phyloP scores from a whole-genome alignment of 768 basidiomycete species.

The Cyathus striatus region DNA sequence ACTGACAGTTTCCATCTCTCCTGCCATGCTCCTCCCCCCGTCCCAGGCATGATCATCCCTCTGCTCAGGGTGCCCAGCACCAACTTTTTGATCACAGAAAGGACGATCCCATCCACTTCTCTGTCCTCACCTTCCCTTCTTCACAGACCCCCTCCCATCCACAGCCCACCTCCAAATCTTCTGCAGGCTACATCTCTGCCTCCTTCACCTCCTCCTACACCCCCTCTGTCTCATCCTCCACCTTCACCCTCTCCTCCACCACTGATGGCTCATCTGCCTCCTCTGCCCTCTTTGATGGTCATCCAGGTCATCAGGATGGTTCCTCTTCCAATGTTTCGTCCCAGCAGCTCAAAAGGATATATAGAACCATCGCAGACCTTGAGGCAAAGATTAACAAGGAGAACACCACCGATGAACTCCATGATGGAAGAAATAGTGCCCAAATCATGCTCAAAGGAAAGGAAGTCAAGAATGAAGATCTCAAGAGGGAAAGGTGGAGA shows the following conservation, averaged over 20 bases:
- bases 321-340: slow-evolving; percentile 66
- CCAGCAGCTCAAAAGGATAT: slow-evolving; percentile 72
- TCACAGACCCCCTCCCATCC: slow-evolving; percentile 50
- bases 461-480: slow-evolving; percentile 43
- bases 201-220: slow-evolving; percentile 75
- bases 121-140: slow-evolving; percentile 53
- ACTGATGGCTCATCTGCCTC: slow-evolving; percentile 74
- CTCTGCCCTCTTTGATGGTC: slow-evolving; percentile 62
- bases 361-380: slow-evolving; percentile 75
- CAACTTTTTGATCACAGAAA: slow-evolving; percentile 87
- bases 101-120: slow-evolving; percentile 88
- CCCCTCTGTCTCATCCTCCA: slow-evolving; percentile 59
- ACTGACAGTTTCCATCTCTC: no score
- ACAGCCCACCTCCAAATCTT: slow-evolving; percentile 50
- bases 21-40: no score
- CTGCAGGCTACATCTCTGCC: slow-evolving; percentile 68
- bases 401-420: slow-evolving; percentile 49
- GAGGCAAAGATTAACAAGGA: slow-evolving; percentile 71
- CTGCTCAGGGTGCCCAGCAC: slow-evolving; percentile 31
- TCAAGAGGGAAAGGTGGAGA: slow-evolving; percentile 74
- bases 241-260: slow-evolving; percentile 71
- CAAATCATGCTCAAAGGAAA: slow-evolving; percentile 40
- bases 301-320: slow-evolving; percentile 40
- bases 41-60: slow-evolving; percentile 15
- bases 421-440: slow-evolving; percentile 44